Evolutionary conservation across 2,329 filamentous ascomycete genomes (phyloP).

Genomic region (Mycogone perniciosa): DNA sequence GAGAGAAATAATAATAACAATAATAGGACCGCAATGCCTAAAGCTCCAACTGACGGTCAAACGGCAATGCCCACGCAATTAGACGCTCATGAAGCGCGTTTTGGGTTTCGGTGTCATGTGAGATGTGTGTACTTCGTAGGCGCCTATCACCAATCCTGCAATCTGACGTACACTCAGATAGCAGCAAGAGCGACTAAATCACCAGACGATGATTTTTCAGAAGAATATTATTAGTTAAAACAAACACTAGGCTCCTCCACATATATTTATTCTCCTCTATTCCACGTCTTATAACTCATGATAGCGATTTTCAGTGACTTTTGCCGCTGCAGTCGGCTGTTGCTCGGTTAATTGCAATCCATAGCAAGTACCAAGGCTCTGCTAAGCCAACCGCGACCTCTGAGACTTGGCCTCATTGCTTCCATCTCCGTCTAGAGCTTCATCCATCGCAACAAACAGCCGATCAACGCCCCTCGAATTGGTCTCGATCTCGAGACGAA

Average conservation of each 20-base stretch:
- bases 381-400: conserved; percentile 14
- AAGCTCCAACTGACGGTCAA: no score
- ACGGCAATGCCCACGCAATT: background rate
- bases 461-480: background rate
- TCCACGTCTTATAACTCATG: background rate
- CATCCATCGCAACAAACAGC: conserved; percentile 1
- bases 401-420: conserved; percentile 16
- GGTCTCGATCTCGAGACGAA: conserved; percentile 7
- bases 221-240: background rate
- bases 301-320: background rate
- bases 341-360: conserved; percentile 6
- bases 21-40: no score
- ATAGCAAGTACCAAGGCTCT: conserved; percentile 1
- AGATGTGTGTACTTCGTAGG: conserved; percentile 8
- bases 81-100: background rate
- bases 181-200: background rate
- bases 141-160: conserved; percentile 11
- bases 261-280: background rate
- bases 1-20: background rate
- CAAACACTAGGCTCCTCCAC: background rate
- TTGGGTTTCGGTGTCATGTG: conserved; percentile 14
- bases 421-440: conserved; percentile 7
- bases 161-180: conserved; percentile 6
- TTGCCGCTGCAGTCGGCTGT: background rate
- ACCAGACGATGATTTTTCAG: background rate